Base-by-base conservation (phyloP, 352 stramenopile species). In the Phytopythium helicoides region DNA sequence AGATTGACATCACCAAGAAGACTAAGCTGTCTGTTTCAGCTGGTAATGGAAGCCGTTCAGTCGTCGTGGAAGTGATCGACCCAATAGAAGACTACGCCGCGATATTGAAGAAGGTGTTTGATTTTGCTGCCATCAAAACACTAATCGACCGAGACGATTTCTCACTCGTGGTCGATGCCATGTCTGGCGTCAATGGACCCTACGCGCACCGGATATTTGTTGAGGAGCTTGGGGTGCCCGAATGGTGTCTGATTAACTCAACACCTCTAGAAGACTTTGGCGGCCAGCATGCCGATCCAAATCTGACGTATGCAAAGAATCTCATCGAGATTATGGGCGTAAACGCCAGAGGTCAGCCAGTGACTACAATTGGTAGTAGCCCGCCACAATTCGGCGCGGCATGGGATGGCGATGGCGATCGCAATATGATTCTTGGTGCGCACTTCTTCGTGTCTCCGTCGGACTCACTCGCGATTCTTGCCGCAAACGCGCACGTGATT, bases 381-480 rank as follows among this genome's bases (percentile, higher is more conserved):
- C 66, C 76, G 12, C 75, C 72, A 52, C 56, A 83, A 23, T 97
- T 99, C 50, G 97, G 97, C 62, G 96, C 94, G 39, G 97, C 97
- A 25, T 98, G 97, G 68, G 97, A 99, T 70, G 97, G 97, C 23
- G 97, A 99, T 66, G 97, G 94, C 34, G 97, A 99, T 66, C 87
- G 97, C 34, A 99, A 99, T 75, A 98, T 99, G 72, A 99, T 99
- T 58, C 84, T 99, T 46, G 97, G 97, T 51, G 89, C 84, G 59
- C 84, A 89, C 40, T 99, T 98, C 76, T 99, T 99, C 67, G 96
- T 99, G 46, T 99, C 97, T 18, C 97, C 97, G 18, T 99, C 94
- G 35, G 97, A 99, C 68, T 98, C 92, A 60, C 80, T 99, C 46
- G 97, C 97, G 33, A 90, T 99, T 26, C 98, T 99, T 54, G 97